Base-by-base conservation (phyloP, 2,329 filamentous ascomycete species). In the Aureobasidium zeae region DNA sequence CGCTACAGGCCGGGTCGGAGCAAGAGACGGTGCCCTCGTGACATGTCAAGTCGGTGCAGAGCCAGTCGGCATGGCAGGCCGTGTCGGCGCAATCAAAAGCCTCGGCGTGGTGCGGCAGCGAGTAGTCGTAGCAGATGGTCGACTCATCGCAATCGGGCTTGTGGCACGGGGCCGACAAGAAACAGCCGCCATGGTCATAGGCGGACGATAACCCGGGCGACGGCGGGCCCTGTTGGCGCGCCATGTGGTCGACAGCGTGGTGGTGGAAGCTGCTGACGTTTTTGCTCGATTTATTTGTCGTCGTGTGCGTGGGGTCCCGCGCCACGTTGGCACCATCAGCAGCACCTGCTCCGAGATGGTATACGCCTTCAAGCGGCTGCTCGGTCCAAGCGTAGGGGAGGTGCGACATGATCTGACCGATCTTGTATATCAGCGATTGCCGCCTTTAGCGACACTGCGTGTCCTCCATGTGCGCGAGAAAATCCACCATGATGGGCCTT, bases 111-210 rank as follows among this genome's bases (percentile, higher is more conserved):
- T 45, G 43, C 12, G 43, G 30, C 9, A 43, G 25, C 15, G 32
- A 30, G 16, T 45, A 34, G 24, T 42, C 39, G 30, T 43, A 51
- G 36, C 49, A 51, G 10, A 43, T 45, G 20, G 38, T 47, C 10
- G 47, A 28, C n/a, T 51, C 48, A 10, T 57, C 54, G 46, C 57
- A 65, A 41, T 59, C 53, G 20, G 62, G 61, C 45, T 65, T 61
- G 44, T 53, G 62, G 49, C 62, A 64, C 19, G 43, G 33, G 10
- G 42, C 30, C 24, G 43, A 45, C 17, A 45, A n/a, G 32, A 31
- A 36, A 34, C 43, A 45, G 4, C 13, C 19, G 13, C 20, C 37
- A 20, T 41, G 37, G 5, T 41, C 37, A 21, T 20, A 15, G 33
- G n/a, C 9, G 25, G 24, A 24, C 24, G 17, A 15, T 25, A 28